A percentile compares a stretch with the other conserved stretches of the same genome.
Evolutionary conservation across 768 basidiomycete species (phyloP).

Genomic region (Tricholoma matsutake): DNA sequence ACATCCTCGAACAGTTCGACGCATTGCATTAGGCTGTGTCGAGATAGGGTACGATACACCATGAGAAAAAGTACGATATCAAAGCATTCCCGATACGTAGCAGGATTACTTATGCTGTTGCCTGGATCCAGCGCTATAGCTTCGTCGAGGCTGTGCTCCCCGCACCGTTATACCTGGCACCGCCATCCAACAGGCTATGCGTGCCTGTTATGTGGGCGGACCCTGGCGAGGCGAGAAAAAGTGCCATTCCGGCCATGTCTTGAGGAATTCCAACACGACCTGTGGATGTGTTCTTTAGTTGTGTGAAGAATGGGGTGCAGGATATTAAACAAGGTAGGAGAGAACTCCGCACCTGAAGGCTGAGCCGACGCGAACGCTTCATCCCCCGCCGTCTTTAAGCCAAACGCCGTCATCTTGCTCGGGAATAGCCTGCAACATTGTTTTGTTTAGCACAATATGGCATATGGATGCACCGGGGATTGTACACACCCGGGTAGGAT

Average conservation of each 20-base stretch:
- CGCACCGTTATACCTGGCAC: conserved; percentile 35
- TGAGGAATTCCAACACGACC: conserved; percentile 62
- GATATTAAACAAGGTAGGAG: neutral
- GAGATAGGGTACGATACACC: no score
- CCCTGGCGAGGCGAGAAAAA: conserved; percentile 71
- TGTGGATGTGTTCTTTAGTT: conserved; percentile 19
- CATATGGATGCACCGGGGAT: neutral
- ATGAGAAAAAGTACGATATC: no score
- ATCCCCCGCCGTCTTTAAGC: conserved; percentile 53
- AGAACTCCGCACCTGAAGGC: conserved; percentile 55
- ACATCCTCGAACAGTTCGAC: no score
- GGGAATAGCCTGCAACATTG: conserved; percentile 57
- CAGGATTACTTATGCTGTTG: no score
- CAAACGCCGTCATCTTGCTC: conserved; percentile 81
- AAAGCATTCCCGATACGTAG: no score
- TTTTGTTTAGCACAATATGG: conserved; percentile 1
- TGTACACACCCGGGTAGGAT: conserved; percentile 70
- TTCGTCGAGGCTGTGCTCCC: conserved; percentile 30
- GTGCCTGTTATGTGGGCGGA: conserved; percentile 72
- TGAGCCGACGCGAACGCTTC: conserved; percentile 50
- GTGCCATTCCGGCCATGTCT: conserved; percentile 69
- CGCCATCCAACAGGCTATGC: conserved; percentile 73
- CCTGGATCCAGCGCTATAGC: conserved; percentile 19
- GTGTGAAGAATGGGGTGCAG: neutral
- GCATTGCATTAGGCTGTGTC: no score